These are phyloP conservation scores for Spizellomyces punctatus DNA, from an alignment of 192 early-diverging fungal species.

Conservation along the genomic window DNA sequence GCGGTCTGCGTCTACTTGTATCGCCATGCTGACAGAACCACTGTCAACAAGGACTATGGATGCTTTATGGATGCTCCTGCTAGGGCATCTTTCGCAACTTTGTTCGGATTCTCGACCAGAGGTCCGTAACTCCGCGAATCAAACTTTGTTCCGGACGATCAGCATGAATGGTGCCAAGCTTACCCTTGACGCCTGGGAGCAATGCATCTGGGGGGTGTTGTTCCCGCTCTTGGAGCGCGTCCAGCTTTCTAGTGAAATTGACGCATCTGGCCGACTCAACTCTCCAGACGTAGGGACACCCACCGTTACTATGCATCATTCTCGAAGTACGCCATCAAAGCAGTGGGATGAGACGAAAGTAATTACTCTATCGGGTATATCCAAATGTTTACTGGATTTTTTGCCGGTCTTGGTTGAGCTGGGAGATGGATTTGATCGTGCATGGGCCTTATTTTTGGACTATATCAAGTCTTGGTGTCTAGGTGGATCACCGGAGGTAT, in stretches of 20 bases:
- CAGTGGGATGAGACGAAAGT: constrained; percentile 92
- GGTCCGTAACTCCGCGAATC: constrained; percentile 91
- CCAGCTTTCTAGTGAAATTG: constrained; percentile 52
- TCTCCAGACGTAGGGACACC: background rate
- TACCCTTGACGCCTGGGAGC: constrained; percentile 74
- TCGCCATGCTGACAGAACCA: constrained; percentile 23
- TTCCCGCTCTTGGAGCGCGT: constrained; percentile 79
- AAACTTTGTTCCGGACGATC: constrained; percentile 93
- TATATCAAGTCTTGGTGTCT: constrained; percentile 73
- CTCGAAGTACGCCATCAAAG: constrained; percentile 65
- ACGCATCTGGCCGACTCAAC: background rate
- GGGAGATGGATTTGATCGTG: constrained; percentile 63
- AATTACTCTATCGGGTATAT: constrained; percentile 69
- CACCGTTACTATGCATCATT: constrained; percentile 49
- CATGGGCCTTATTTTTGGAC: constrained; percentile 70
- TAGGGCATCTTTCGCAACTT: constrained; percentile 77
- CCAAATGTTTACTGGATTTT: constrained; percentile 69
- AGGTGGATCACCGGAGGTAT: constrained; percentile 72
- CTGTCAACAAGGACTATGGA: constrained; percentile 49
- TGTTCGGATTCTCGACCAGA: constrained; percentile 87
- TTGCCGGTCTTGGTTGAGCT: constrained; percentile 61
- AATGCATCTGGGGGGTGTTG: constrained; percentile 83
- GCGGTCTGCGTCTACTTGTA: constrained; percentile 26
- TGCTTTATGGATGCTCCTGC: constrained; percentile 87
- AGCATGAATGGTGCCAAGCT: constrained; percentile 82